Percentiles rank a stretch among this genome's conserved stretches.
These are phyloP conservation scores for Gentiana dahurica DNA, from an alignment of 257 asterid genomes.

Conservation along the genomic window DNA sequence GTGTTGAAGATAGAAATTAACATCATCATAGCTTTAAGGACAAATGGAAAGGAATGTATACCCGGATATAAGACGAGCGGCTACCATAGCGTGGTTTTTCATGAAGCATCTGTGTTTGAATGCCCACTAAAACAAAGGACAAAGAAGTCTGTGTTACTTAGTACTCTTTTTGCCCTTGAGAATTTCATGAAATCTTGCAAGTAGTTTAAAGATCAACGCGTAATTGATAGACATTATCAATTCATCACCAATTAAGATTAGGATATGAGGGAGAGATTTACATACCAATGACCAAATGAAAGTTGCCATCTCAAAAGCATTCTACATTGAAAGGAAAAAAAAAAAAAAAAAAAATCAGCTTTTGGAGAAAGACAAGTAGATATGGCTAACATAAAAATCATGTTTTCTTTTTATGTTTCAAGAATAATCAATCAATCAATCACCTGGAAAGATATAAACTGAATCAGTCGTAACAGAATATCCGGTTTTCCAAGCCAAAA, in stretches of 20 bases:
- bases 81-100: slow-evolving; percentile 64
- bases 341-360: slow-evolving; percentile 6
- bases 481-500: slow-evolving; percentile 93
- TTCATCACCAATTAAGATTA: no score
- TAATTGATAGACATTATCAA: no score
- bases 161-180: neutral
- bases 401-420: neutral
- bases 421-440: neutral
- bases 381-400: neutral
- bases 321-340: slow-evolving; percentile 28
- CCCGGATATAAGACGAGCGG: slow-evolving; percentile 62
- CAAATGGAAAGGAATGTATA: slow-evolving; percentile 10
- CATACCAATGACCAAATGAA: slow-evolving; percentile 89
- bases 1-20: neutral
- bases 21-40: neutral
- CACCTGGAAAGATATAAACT: slow-evolving; percentile 89
- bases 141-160: neutral
- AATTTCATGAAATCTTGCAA: no score
- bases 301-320: slow-evolving; percentile 96
- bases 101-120: slow-evolving; percentile 65
- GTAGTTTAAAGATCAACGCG: no score
- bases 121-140: slow-evolving; percentile 56
- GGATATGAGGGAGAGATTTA: neutral
- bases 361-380: neutral
- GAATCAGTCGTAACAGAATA: slow-evolving; percentile 60